Percentiles rank a stretch among this genome's conserved stretches.
Conservation (phyloP, 208 protist species). For the Trypanosoma theileri region DNA sequence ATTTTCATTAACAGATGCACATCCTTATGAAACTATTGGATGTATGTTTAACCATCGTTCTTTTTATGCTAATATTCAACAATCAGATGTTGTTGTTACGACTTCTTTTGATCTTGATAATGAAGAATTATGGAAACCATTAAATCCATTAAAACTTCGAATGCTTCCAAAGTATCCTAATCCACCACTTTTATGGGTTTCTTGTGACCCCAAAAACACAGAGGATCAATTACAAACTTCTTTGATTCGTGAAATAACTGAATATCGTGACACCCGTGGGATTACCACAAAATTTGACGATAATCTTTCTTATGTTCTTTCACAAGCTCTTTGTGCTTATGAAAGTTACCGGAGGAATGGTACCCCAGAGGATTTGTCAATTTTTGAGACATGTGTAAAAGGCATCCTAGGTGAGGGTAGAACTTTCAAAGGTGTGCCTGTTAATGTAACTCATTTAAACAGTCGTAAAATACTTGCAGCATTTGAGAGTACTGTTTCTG, state of each 20-base stretch:
- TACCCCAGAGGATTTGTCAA: conserved; percentile 36
- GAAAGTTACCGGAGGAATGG: conserved; percentile 66
- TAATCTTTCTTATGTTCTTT: conserved; percentile 71
- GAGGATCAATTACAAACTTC: conserved; percentile 60
- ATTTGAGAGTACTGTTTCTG: conserved; percentile 48
- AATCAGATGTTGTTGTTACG: conserved; percentile 47
- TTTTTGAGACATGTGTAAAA: conserved; percentile 89
- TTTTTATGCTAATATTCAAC: conserved; percentile 90
- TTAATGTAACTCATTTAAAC: conserved; percentile 84
- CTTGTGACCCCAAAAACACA: conserved; percentile 28
- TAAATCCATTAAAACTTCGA: conserved; percentile 88
- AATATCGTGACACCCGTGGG: conserved; percentile 77
- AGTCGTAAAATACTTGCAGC: conserved; percentile 64
- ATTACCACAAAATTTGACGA: conserved; percentile 77
- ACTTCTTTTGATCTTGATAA: conserved; percentile 87
- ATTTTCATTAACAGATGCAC: conserved; percentile 38
- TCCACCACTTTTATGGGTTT: conserved; percentile 62
- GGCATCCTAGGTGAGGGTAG: conserved; percentile 79
- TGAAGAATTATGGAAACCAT: conserved; percentile 87
- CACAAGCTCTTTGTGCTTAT: conserved; percentile 81
- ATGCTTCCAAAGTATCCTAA: conserved; percentile 77
- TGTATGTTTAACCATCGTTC: conserved; percentile 86
- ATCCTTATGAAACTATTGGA: conserved; percentile 64
- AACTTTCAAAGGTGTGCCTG: conserved; percentile 89
- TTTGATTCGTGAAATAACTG: conserved; percentile 44